A percentile compares a stretch with the other conserved stretches of the same genome.
phyloP scores from a whole-genome alignment of 75 land plant species.

The Adiantum capillusveneris region DNA sequence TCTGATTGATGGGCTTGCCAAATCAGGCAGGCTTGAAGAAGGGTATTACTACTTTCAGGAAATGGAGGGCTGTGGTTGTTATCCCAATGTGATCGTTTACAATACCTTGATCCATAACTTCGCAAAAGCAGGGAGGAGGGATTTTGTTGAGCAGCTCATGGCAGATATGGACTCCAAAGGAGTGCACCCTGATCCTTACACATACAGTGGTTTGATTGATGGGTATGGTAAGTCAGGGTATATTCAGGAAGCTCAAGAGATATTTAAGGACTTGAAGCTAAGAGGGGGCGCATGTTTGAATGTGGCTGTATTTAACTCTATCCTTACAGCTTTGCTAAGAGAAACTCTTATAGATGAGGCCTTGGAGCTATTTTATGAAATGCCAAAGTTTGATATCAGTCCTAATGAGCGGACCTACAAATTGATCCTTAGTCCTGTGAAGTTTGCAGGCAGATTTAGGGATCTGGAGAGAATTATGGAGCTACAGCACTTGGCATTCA shows the following conservation, averaged over 20 bases:
- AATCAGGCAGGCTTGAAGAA: constrained; percentile 25
- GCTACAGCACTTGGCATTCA: too few relatives aligned
- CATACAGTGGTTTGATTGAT: constrained; percentile 52
- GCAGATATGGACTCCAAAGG: constrained; percentile 52
- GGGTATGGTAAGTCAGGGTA: constrained; percentile 50
- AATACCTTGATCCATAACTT: constrained; percentile 42
- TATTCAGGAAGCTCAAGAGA: constrained; percentile 15
- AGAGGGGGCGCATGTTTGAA: background rate
- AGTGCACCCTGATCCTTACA: constrained; percentile 46
- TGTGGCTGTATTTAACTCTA: too few relatives aligned
- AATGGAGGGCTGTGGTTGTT: constrained; percentile 20
- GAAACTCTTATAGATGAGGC: too few relatives aligned
- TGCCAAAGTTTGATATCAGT: too few relatives aligned
- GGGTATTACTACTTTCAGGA: constrained; percentile 27
- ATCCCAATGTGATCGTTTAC: constrained; percentile 45
- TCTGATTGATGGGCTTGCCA: constrained; percentile 32
- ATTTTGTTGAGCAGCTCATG: constrained; percentile 40
- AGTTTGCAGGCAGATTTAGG: too few relatives aligned
- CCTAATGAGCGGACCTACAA: too few relatives aligned
- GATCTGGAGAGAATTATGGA: too few relatives aligned
- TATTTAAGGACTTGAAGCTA: constrained; percentile 2
- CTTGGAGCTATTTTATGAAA: too few relatives aligned
- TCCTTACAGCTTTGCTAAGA: too few relatives aligned
- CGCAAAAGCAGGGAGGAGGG: constrained; percentile 27
- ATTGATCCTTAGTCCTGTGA: too few relatives aligned